These are phyloP conservation scores for Nicotiana otophora DNA, from an alignment of 257 asterid species.

Conservation along the genomic window DNA sequence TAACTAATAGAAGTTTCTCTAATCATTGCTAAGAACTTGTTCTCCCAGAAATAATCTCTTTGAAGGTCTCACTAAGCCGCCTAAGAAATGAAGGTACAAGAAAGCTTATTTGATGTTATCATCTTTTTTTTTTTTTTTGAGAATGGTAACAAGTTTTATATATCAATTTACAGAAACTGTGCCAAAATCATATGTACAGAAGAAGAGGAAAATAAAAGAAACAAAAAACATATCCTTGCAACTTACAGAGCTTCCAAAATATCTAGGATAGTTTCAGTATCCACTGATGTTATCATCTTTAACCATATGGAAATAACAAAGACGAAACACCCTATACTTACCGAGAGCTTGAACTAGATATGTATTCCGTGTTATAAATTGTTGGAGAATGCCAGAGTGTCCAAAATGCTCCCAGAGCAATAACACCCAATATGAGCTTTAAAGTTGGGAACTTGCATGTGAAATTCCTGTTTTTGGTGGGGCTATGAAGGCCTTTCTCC, in stretches of 20 bases:
- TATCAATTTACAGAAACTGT: too few relatives aligned
- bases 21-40: background rate
- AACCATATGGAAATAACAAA: background rate
- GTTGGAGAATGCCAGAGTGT: conserved; percentile 55
- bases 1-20: background rate
- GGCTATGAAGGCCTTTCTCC: conserved; percentile 44
- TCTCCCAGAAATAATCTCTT: background rate
- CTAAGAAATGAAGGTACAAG: background rate
- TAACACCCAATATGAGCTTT: conserved; percentile 58
- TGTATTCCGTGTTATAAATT: conserved; percentile 45
- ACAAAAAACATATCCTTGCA: too few relatives aligned
- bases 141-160: too few relatives aligned
- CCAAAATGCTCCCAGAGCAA: conserved; percentile 57
- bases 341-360: conserved; percentile 41
- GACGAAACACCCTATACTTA: conserved; percentile 16
- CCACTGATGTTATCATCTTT: background rate
- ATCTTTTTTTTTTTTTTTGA: background rate
- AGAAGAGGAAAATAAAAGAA: too few relatives aligned
- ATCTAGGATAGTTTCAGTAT: too few relatives aligned
- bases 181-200: too few relatives aligned
- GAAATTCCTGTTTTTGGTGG: conserved; percentile 43
- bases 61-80: background rate
- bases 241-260: too few relatives aligned
- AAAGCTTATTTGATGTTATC: background rate
- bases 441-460: conserved; percentile 51